These are phyloP conservation scores for Cladosporium sp. DNA, from an alignment of 2,329 filamentous ascomycete genomes.

Conservation along the genomic window DNA sequence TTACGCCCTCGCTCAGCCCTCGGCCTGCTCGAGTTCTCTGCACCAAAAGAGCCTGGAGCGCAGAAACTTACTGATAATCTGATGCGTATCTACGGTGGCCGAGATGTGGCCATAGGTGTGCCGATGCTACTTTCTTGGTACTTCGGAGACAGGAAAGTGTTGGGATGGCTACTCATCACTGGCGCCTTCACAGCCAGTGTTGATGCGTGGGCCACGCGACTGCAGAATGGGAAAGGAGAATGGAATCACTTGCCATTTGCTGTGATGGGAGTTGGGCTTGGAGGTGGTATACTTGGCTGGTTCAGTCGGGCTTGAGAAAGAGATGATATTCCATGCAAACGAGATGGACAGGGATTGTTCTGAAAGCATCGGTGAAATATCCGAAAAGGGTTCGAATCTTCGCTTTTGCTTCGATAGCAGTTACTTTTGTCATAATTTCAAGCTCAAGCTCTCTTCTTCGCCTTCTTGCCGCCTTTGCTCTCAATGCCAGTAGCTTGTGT, in stretches of 20 bases:
- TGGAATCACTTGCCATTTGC: conserved; percentile 14
- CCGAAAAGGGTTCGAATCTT: too few relatives aligned
- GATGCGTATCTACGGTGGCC: conserved; percentile 8
- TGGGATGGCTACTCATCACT: conserved; percentile 10
- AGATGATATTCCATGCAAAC: too few relatives aligned
- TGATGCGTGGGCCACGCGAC: conserved; percentile 11
- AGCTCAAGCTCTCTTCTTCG: conserved; percentile 19
- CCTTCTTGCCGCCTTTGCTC: conserved; percentile 24
- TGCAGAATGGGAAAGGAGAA: conserved; percentile 3
- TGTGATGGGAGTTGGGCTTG: neutral
- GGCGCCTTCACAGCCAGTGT: neutral
- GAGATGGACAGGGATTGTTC: too few relatives aligned
- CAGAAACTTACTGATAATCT: conserved; percentile 1
- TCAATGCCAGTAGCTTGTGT: conserved; percentile 18
- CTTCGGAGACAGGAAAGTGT: neutral
- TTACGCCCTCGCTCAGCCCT: neutral
- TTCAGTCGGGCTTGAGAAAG: neutral
- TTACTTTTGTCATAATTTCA: neutral
- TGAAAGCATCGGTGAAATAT: too few relatives aligned
- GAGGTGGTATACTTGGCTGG: conserved; percentile 13
- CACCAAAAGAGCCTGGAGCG: neutral
- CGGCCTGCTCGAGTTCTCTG: neutral
- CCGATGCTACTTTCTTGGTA: conserved; percentile 12
- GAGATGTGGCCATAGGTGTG: conserved; percentile 11
- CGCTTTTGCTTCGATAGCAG: neutral